Evolutionary conservation across 1,139 yeast species (phyloP).

Genomic region (Zygosaccharomyces sapae): DNA sequence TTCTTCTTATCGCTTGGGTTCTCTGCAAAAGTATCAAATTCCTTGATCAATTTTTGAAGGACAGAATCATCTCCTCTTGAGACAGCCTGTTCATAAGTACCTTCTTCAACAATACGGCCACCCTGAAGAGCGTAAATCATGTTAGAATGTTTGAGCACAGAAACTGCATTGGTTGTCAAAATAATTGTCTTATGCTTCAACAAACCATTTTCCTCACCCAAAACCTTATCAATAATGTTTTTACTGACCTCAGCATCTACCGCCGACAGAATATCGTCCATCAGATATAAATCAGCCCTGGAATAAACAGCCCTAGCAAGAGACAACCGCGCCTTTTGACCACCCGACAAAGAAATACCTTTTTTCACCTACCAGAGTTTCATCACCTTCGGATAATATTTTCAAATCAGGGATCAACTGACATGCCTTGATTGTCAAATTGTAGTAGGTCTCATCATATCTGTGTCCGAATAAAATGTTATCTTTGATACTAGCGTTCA

Average conservation of each 20-base stretch:
- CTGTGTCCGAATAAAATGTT: conserved; percentile 77
- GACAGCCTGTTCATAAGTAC: conserved; percentile 49
- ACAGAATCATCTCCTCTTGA: conserved; percentile 45
- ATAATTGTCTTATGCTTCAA: conserved; percentile 67
- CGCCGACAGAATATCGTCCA: conserved; percentile 79
- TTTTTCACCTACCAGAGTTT: conserved; percentile 85
- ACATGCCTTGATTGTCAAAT: conserved; percentile 69
- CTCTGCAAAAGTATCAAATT: conserved; percentile 45
- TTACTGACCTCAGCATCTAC: conserved; percentile 83
- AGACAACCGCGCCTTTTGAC: conserved; percentile 83
- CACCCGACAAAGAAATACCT: conserved; percentile 85
- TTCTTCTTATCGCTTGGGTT: conserved; percentile 2
- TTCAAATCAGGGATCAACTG: conserved; percentile 66
- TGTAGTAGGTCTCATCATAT: conserved; percentile 64
- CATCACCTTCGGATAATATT: conserved; percentile 76
- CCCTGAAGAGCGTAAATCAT: conserved; percentile 56
- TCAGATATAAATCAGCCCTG: conserved; percentile 71
- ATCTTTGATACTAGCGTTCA: conserved; percentile 68
- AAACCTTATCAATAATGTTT: conserved; percentile 55
- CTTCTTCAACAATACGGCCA: conserved; percentile 59
- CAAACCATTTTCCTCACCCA: conserved; percentile 57
- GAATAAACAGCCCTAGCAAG: conserved; percentile 86
- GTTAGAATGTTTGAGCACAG: conserved; percentile 66
- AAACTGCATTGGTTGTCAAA: conserved; percentile 75
- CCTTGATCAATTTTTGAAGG: conserved; percentile 45